phyloP scores from a whole-genome alignment of 2,329 filamentous ascomycete genomes.

The Neonectria magnoliae region DNA sequence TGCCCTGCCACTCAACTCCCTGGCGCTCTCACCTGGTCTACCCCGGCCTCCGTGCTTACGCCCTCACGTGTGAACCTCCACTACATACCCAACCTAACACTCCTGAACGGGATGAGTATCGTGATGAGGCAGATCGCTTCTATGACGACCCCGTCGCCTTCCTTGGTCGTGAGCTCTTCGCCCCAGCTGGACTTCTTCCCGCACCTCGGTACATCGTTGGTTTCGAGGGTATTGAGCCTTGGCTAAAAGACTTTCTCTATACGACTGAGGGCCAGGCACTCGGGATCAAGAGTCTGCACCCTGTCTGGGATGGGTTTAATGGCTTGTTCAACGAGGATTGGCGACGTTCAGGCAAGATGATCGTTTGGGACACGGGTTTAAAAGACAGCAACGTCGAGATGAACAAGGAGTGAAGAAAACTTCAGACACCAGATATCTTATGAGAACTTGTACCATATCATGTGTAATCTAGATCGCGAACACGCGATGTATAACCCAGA shows the following conservation, averaged over 20 bases:
- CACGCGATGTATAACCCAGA: not conserved
- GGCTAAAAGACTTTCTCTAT: conserved; percentile 57
- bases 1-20: conserved; percentile 95
- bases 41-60: conserved; percentile 79
- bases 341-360: conserved; percentile 64
- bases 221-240: conserved; percentile 66
- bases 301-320: conserved; percentile 68
- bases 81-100: conserved; percentile 70
- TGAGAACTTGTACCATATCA: conserved; percentile 1
- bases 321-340: conserved; percentile 71
- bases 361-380: conserved; percentile 67
- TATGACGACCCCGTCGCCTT: conserved; percentile 73
- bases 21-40: conserved; percentile 91
- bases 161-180: conserved; percentile 63
- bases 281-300: conserved; percentile 52
- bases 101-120: conserved; percentile 72
- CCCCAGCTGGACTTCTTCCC: conserved; percentile 24
- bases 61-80: conserved; percentile 90
- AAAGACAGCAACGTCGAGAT: conserved; percentile 33
- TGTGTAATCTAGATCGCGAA: conserved; percentile 7
- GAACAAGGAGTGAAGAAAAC: not conserved
- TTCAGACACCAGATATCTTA: not conserved
- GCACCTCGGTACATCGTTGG: conserved; percentile 69
- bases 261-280: conserved; percentile 52
- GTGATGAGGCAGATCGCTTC: conserved; percentile 92